phyloP scores from a whole-genome alignment of 2,329 filamentous ascomycete genomes.

The Trichoderma citrinoviride region DNA sequence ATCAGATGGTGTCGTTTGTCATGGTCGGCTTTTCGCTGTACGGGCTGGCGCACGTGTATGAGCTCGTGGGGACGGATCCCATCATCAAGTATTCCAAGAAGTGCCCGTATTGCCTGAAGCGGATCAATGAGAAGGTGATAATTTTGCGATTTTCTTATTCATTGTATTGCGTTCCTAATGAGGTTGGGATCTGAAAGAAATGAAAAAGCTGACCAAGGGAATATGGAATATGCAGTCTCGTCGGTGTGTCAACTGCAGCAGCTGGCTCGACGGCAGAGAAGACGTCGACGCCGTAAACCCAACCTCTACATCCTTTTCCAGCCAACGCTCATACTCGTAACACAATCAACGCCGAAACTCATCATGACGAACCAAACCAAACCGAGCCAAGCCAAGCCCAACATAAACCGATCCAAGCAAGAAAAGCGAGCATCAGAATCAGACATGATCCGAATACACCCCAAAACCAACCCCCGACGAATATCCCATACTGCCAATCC shows the following conservation, averaged over 20 bases:
- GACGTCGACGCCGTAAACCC: slow-evolving; percentile 31
- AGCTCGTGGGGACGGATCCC: slow-evolving; percentile 58
- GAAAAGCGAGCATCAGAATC: neutral
- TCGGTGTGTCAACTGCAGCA: slow-evolving; percentile 50
- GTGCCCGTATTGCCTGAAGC: slow-evolving; percentile 65
- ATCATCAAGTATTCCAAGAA: slow-evolving; percentile 69
- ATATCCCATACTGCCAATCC: neutral
- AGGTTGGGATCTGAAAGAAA: too few species aligned
- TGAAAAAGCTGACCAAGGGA: neutral
- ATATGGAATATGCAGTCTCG: slow-evolving; percentile 33
- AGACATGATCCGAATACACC: neutral
- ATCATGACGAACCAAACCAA: too few species aligned
- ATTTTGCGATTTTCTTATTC: too few species aligned
- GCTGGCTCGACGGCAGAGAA: slow-evolving; percentile 52
- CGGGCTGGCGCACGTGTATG: slow-evolving; percentile 60
- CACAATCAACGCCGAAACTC: too few species aligned
- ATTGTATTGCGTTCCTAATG: too few species aligned
- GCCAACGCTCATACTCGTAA: too few species aligned
- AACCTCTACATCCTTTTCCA: neutral
- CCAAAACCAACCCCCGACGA: neutral
- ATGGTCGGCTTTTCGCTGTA: slow-evolving; percentile 66
- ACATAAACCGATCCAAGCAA: too few species aligned
- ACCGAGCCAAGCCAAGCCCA: too few species aligned
- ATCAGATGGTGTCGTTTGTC: slow-evolving; percentile 63
- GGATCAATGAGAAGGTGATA: slow-evolving; percentile 60